Conservation (phyloP, 192 early-diverging fungal species). For the Coemansia sp. region DNA sequence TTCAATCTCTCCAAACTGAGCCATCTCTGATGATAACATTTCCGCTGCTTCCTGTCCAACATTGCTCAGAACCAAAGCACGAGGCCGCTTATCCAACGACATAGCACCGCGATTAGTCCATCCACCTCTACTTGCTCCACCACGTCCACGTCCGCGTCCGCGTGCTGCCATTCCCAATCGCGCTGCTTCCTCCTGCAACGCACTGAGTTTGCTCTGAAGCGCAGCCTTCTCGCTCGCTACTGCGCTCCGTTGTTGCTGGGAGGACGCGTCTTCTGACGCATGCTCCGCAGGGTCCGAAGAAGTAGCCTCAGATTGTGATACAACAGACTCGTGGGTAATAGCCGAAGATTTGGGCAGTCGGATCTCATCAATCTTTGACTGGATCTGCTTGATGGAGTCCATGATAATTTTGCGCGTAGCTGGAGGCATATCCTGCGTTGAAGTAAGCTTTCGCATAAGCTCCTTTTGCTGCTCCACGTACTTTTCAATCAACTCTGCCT, state of each 20-base stretch:
- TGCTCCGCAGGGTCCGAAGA: not conserved
- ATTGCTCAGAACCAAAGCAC: constrained; percentile 38
- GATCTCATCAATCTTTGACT: constrained; percentile 36
- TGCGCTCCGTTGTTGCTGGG: constrained; percentile 2
- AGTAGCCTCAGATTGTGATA: not conserved
- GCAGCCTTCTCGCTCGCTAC: constrained; percentile 23
- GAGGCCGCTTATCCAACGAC: constrained; percentile 46
- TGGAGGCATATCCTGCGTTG: constrained; percentile 37
- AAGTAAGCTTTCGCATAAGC: constrained; percentile 43
- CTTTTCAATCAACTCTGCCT: constrained; percentile 48
- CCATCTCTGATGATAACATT: constrained; percentile 35
- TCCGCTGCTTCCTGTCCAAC: constrained; percentile 27
- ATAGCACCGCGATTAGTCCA: constrained; percentile 20
- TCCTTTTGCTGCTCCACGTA: constrained; percentile 52
- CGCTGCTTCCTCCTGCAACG: constrained; percentile 27
- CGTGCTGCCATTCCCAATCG: constrained; percentile 18
- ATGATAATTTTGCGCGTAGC: constrained; percentile 53
- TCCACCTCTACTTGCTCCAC: constrained; percentile 1
- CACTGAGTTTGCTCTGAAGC: constrained; percentile 35
- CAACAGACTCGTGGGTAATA: not conserved
- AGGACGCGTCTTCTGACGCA: not conserved
- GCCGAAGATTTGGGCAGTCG: constrained; percentile 16
- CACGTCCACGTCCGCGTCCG: constrained; percentile 12
- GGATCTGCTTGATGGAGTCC: constrained; percentile 52
- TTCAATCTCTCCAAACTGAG: constrained; percentile 46